These are phyloP conservation scores for Botryotinia narcissicola DNA, from an alignment of 2,329 filamentous ascomycete genomes.

Conservation along the genomic window DNA sequence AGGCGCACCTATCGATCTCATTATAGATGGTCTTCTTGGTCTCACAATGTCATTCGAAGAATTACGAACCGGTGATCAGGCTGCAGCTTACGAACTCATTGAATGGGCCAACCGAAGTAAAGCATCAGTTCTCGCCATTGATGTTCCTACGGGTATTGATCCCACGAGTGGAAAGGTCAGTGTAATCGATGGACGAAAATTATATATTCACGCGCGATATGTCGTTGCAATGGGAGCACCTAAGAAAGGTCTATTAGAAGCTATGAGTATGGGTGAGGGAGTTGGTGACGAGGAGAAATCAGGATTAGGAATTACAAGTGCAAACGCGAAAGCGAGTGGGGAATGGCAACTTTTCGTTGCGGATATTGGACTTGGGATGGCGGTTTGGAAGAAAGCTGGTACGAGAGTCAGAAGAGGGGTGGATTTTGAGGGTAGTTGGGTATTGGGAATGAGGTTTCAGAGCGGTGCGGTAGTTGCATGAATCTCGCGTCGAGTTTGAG, in stretches of 20 bases:
- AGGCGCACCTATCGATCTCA: constrained; percentile 69
- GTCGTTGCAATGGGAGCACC: constrained; percentile 85
- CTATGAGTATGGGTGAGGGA: constrained; percentile 48
- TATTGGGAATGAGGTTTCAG: constrained; percentile 60
- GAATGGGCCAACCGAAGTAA: constrained; percentile 91
- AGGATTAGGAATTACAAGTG: constrained; percentile 14
- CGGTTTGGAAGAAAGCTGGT: constrained; percentile 81
- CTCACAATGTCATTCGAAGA: constrained; percentile 88
- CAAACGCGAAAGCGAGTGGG: constrained; percentile 24
- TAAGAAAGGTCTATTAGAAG: constrained; percentile 78
- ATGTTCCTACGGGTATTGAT: constrained; percentile 85
- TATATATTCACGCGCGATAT: constrained; percentile 79
- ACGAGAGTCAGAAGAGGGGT: constrained; percentile 79
- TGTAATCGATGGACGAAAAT: constrained; percentile 68
- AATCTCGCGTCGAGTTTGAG: neutral
- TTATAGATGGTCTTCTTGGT: constrained; percentile 85
- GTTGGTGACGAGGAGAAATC: constrained; percentile 34
- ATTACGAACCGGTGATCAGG: constrained; percentile 76
- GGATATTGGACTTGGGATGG: constrained; percentile 80
- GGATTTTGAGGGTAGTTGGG: constrained; percentile 86
- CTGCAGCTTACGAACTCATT: constrained; percentile 83
- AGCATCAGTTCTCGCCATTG: constrained; percentile 79
- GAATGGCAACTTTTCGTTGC: constrained; percentile 79
- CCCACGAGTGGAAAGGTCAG: constrained; percentile 68
- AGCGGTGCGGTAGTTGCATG: constrained; percentile 23